Percentiles rank a stretch among this genome's conserved stretches.
phyloP scores from a whole-genome alignment of 2,329 filamentous ascomycete genomes.

The Leptographium procerum region DNA sequence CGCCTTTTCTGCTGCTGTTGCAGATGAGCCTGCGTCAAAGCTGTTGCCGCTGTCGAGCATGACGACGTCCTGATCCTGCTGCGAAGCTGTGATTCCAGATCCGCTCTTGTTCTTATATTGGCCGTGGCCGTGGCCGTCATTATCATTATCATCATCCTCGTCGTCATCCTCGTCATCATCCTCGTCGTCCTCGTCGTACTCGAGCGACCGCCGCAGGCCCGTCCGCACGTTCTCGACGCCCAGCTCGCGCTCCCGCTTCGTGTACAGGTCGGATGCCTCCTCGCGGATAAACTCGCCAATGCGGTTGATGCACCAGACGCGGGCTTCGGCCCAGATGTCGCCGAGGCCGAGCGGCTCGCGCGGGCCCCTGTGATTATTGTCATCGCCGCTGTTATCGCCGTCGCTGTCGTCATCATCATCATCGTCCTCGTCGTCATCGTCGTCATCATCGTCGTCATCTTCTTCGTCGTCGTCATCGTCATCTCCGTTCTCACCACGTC shows the following conservation, averaged over 20 bases:
- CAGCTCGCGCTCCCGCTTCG: conserved; percentile 53
- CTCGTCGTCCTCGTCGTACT: conserved; percentile 42
- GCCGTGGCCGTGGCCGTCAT: no score
- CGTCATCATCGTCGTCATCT: conserved; percentile 13
- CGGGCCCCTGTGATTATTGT: conserved; percentile 26
- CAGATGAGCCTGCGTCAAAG: conserved; percentile 12
- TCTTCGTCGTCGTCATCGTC: conserved; percentile 26
- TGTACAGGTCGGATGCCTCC: conserved; percentile 56
- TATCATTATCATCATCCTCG: conserved; percentile 37
- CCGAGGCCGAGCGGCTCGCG: conserved; percentile 23
- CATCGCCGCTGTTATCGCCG: conserved; percentile 22
- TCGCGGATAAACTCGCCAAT: conserved; percentile 26
- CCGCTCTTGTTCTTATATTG: background rate
- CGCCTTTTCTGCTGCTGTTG: conserved; percentile 16
- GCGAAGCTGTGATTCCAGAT: no score
- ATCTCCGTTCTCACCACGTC: conserved; percentile 11
- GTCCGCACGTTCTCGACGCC: conserved; percentile 63
- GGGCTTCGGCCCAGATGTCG: conserved; percentile 25
- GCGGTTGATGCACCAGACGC: conserved; percentile 19
- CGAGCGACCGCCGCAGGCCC: conserved; percentile 47
- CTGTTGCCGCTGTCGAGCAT: conserved; percentile 3
- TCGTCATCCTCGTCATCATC: conserved; percentile 46
- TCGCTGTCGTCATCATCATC: conserved; percentile 26
- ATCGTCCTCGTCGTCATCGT: conserved; percentile 17
- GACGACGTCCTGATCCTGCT: background rate